Base-by-base conservation (phyloP, 805 yeast species). In the Ogataea thermomethanolica region DNA sequence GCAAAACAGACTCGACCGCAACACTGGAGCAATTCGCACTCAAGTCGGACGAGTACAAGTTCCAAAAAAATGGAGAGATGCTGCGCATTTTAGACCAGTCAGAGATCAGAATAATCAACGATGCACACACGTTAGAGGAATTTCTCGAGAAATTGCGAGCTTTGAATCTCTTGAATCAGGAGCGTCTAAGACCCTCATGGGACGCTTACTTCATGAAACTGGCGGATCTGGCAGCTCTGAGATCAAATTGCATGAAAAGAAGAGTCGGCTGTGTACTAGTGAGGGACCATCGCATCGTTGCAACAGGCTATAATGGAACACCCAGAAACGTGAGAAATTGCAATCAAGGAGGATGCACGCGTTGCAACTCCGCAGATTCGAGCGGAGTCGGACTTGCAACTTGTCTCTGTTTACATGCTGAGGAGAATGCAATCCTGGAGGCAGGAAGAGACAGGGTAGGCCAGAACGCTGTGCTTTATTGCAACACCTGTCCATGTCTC, bases 241-340 rank as follows among this genome's bases (percentile, higher is more conserved):
- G 99, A 49, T 82, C 95, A 21, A 93, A 93, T 52, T 93, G 99
- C 67, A 93, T 93, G 98, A 93, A 93, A 62, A 69, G 99, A 44
- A 73, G 95, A 38, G 99, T 93, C 3, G 99, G 99, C 0, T 91
- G 98, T 63, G 98, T 93, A 7, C 76, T 93, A 12, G 96, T 88
- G 2, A 73, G 88, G 38, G 93, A 86, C 33, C 78, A 77, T 27
- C 70, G 97, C 41, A 95, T 93, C 21, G 74, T 93, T 20, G 93
- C 98, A 2, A 93, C 99, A 0, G 99, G 99, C 0, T 93, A 93
- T 63, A 93, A 93, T 55, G 99, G 99, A 2, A 93, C 99, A 0
- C 98, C 99, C 8, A 73, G 96, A 29, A 86, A 89, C 44, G 65
- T 88, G 53, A 68, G 70, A 20, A 93, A 93, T 54, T 93, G 99